Evolutionary conservation across 75 land plant genomes (phyloP).

Genomic region (Cupressus sempervirens): DNA sequence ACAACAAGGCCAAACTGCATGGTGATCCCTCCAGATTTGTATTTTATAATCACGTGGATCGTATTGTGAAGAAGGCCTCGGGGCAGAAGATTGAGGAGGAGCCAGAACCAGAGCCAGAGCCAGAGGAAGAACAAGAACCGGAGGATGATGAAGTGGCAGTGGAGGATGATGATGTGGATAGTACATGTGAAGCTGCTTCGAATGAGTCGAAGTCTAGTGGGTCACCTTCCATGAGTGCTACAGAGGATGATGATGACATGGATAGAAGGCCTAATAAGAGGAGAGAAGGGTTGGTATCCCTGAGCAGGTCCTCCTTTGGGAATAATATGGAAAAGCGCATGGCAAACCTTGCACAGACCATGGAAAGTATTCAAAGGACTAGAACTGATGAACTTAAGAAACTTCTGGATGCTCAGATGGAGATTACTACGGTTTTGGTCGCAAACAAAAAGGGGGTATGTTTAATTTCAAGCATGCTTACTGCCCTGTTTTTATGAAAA

Average conservation of each 20-base stretch:
- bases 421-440: conserved; percentile 5
- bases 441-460: conserved; percentile 7
- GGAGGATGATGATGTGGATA: conserved; percentile 8
- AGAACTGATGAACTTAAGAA: conserved; percentile 10
- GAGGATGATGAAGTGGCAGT: background rate
- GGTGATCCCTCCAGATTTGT: conserved; percentile 2
- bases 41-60: conserved; percentile 2
- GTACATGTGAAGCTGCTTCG: conserved; percentile 8
- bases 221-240: conserved; percentile 8
- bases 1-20: conserved; percentile 11
- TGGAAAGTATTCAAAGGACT: conserved; percentile 1
- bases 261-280: background rate
- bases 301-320: conserved; percentile 2
- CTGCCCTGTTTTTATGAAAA: background rate
- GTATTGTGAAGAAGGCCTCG: conserved; percentile 7
- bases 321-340: conserved; percentile 3
- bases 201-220: conserved; percentile 5
- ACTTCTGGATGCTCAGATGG: conserved; percentile 7
- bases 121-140: background rate
- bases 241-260: conserved; percentile 7
- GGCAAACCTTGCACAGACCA: conserved; percentile 9
- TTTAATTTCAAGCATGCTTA: background rate
- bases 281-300: conserved; percentile 4
- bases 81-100: conserved; percentile 7
- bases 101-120: background rate